Base-by-base conservation (phyloP, 2,329 filamentous ascomycete genomes). In the Cadophora malorum region DNA sequence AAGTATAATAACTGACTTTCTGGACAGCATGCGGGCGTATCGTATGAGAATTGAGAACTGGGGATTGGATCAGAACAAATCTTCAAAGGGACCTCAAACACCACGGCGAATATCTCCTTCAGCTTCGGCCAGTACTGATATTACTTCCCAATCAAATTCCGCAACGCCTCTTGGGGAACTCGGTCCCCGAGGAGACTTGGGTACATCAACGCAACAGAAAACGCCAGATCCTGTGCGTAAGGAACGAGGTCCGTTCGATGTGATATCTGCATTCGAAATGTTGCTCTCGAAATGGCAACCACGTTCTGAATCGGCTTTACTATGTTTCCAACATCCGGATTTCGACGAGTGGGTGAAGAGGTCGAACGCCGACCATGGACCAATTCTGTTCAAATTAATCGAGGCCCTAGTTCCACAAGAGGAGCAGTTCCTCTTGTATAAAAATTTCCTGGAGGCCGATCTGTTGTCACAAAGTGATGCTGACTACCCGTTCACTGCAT, bases 221-320 rank as follows among this genome's bases (percentile, higher is more conserved):
- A 55, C 52, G 8, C 9, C 38, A 45, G 21, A 35, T 14, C 31
- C 31, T 55, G 6, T 25, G 21, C 31, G 25, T 10, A 41, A 41
- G 5, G 31, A 53, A 35, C 49, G 47, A 55, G 49, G 61, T 21
- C 49, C 61, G n/a, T 63, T 65, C 25, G 63, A 65, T 14, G 52
- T 59, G 28, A 10, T 49, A 14, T 58, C 52, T 45, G 68, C 66
- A 3, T 67, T 73, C 14, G 69, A 71, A 35, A 60, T 58, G 33
- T 45, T 74, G 9, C 52, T 72, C n/a, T 60, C 14, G 1, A 71
- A 68, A 59, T 74, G 72, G 70, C 67, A 73, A 60, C 63, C 66
- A 0, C 66, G 65, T 41, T 65, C 67, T 7, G 67, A 68, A 41
- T 74, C 67, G 28, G 55, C 69, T 2, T 47, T 58, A 28, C 71